Conservation (phyloP, 208 protist genomes). For the Crithidia bombi region DNA sequence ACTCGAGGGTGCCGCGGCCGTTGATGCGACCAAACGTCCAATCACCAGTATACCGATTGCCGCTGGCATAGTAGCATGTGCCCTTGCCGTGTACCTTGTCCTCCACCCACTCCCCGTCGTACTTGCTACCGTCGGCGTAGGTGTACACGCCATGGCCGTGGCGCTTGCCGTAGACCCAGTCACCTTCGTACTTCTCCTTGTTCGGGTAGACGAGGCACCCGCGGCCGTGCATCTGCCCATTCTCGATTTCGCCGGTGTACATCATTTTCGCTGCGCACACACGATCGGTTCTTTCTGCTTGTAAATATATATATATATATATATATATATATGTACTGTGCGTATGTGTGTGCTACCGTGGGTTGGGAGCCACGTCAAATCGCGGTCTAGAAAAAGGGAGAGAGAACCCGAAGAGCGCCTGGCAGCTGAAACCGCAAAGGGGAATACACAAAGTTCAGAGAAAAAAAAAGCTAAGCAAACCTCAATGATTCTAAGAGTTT, state of each 20-base stretch:
- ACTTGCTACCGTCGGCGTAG: constrained; percentile 93
- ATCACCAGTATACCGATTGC: constrained; percentile 90
- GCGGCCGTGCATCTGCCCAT: constrained; percentile 96
- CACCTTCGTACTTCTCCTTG: constrained; percentile 94
- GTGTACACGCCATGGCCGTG: constrained; percentile 93
- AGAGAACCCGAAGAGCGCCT: too few species aligned
- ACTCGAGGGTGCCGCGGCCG: constrained; percentile 85
- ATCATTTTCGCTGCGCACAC: constrained; percentile 76
- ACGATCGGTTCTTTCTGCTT: too few species aligned
- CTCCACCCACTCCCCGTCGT: constrained; percentile 95
- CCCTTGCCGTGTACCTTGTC: constrained; percentile 95
- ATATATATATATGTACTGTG: neutral
- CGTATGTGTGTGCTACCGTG: too few species aligned
- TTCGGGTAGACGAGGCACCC: constrained; percentile 95
- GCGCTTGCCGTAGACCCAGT: constrained; percentile 95
- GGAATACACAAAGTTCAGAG: constrained; percentile 19
- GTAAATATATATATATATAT: neutral
- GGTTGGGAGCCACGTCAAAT: too few species aligned
- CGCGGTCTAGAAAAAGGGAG: neutral
- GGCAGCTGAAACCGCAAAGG: too few species aligned
- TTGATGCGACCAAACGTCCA: constrained; percentile 93
- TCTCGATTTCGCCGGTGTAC: constrained; percentile 96
- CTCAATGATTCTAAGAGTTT: neutral
- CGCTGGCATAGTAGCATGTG: constrained; percentile 90
- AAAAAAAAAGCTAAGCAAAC: constrained; percentile 3